Evolutionary conservation across 331 rosid species (phyloP), one percentile per base, ranked within the genome.

Genomic region (Malus hybrid): DNA sequence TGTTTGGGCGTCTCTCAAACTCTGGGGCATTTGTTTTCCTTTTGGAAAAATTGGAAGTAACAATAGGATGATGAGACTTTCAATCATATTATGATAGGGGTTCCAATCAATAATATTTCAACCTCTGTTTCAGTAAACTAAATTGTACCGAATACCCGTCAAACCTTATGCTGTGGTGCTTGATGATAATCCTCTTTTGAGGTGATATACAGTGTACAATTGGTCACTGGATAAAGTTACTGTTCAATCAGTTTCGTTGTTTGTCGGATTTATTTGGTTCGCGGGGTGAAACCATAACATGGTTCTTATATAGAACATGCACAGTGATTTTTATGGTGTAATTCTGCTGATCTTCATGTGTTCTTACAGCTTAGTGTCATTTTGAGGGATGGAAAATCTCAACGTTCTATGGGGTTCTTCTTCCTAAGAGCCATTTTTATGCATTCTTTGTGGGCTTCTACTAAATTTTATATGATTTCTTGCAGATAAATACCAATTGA

Each of bases 401-500:
- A 50, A 50, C 55, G n/a, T 50, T 50, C n/a, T 50, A 50, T 50
- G 56, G 56, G 56, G 56, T 50, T 50, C 7, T 50, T 50, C 56
- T 50, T 50, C 56, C n/a, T 54, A 50, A 70, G 44, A 31, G 19
- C 28, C 24, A 60, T 11, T 60, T 39, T 16, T 73, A 60, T 60
- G 44, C n/a, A 13, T 44, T 28, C 10, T 14, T 42, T 67, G 15
- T 76, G 50, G 65, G 71, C 67, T 56, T 52, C 28, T 76, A 28
- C 76, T 77, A 56, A 85, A 67, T 29, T 42, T 27, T 10, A 61
- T 67, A 15, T 29, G 15, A 7, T 63, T 60, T 50, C 69, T 46
- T 71, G 74, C 79, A 80, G 89, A 55, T 81, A 76, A 79, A 70
- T 67, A 48, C 28, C 73, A 20, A 14, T 69, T 81, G 76, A 22